Evolutionary conservation across 768 basidiomycete genomes (phyloP), one percentile per base, ranked within the genome.

Genomic region (Leccinellum rugosiceps): DNA sequence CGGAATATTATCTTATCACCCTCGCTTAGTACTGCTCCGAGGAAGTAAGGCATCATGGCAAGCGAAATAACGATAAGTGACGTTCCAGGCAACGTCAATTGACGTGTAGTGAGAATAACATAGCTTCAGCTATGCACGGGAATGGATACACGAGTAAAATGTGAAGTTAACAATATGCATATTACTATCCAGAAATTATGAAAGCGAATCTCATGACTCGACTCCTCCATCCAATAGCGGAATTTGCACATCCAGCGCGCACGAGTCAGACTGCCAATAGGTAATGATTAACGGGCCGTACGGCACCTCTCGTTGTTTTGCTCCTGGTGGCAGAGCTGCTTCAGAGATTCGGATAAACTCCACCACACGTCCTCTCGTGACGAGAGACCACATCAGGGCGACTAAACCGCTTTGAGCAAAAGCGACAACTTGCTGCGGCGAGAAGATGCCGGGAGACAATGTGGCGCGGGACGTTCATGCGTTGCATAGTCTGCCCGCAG

Each of bases 391-490:
- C 69, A 10, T 70, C 69, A 0, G 69, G 69, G 1, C 69, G 63
- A 43, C 69, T 62, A 41, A 70, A 67, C 11, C 50, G 63, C 53
- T 51, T 69, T 6, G 50, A 43, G 32, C 69, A 70, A 45, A 50
- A 60, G 30, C 63, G 67, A 21, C 69, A 70, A 8, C 1, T 58
- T 19, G 69, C 67, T 6, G 62, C 58, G 11, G 63, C 69, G 3
- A 62, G 62, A 0, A 70, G 67, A 41, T 70, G 69, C 48, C 67
- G 53, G 11, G 69, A 67, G 17, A 70, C 69, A 7, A 70, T 65
- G 38, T 70, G 69, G 2, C 69, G 67, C 1, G 69, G 63, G 6
- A 70, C 53, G 28, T 70, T 70, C 69, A 71, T 71, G 43, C 69
- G 67, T 23, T 70, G 69, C 60, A 70, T 60, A 2, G 1, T 4